phyloP scores from a whole-genome alignment of 2,329 filamentous ascomycete genomes.

The Penicillium corylophilum region DNA sequence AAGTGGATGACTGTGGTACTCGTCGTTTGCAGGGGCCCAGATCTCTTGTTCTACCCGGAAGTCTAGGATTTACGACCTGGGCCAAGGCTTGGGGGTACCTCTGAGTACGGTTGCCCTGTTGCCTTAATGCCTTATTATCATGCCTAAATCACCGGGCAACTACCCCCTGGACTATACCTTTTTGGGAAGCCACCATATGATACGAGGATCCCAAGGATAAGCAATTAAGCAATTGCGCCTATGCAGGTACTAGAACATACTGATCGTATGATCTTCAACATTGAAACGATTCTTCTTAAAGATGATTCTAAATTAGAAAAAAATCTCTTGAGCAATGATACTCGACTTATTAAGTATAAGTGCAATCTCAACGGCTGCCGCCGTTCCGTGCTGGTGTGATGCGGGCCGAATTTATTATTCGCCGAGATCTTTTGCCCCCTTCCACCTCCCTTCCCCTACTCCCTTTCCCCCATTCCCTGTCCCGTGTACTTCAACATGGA shows the following conservation, averaged over 20 bases:
- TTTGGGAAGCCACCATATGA: not conserved
- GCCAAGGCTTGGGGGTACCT: constrained; percentile 8
- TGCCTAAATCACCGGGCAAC: not conserved
- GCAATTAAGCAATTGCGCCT: not conserved
- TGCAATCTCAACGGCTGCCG: constrained; percentile 20
- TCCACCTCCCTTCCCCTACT: constrained; percentile 1
- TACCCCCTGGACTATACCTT: constrained; percentile 1
- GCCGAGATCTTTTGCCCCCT: constrained; percentile 12
- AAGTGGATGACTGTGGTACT: not conserved
- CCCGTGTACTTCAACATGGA: constrained; percentile 63
- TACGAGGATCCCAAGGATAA: not conserved
- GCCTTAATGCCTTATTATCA: not conserved
- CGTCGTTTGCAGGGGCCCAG: constrained; percentile 3
- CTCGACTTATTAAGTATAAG: not conserved
- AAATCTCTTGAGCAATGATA: not conserved
- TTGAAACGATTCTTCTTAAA: not conserved
- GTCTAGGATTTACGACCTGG: constrained; percentile 13
- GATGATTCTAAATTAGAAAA: not conserved
- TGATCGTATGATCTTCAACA: not conserved
- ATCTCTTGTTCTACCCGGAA: not conserved
- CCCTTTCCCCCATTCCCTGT: not conserved
- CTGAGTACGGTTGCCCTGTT: constrained; percentile 5
- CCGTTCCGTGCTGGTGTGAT: constrained; percentile 38
- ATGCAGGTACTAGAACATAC: not conserved
- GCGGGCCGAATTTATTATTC: constrained; percentile 21